Base-by-base conservation (phyloP, 805 yeast genomes). In the Kuraishia molischiana region DNA sequence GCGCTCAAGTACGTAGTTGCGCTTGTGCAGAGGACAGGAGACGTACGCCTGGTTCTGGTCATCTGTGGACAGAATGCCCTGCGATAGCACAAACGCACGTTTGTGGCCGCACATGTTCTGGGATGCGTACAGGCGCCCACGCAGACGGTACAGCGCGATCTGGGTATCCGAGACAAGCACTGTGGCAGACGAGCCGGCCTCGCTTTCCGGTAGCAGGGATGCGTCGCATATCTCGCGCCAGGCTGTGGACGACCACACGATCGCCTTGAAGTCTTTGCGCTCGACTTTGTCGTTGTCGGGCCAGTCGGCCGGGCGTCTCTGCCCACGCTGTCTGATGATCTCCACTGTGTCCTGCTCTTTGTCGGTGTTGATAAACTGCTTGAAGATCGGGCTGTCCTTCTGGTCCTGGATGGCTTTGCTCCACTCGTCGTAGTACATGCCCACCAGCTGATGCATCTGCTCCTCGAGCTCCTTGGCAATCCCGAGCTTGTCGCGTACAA, bases 51-150 rank as follows among this genome's bases (percentile, higher is more conserved):
- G 44, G 13, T 54, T 49, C 26, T 50, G 46, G 24, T 51, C 59
- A 40, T 58, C 62, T 19, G 52, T 48, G 4, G 57, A 52, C 11
- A 59, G 33, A 17, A 58, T 54, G 32, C 66, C 66, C 41, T 59
- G 62, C 19, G 54, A 50, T 24, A 61, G 43, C 1, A 59, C 61
- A 49, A 61, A 61, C 1, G 66, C 58, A n/a, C 63, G 46, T 24
- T 58, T 54, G 39, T 61, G 64, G n/a, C 62, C 61, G 44, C 66
- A 61, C 64, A 61, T 59, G 42, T 60, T 60, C 36, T 61, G 66
- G 11, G 61, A 58, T n/a, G 63, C 58, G 35, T 46, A 58, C 5
- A 59, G 44, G 38, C 51, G 50, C n/a, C 49, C 60, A n/a, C 48
- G 41, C n/a, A 51, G 41, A 32, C 62, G 43, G 51, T 58, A 61